Percentiles rank a stretch among this genome's conserved stretches.
These are phyloP conservation scores for Chlamydomonas schloesseri DNA, from an alignment of 139 green algal species.

Conservation along the genomic window DNA sequence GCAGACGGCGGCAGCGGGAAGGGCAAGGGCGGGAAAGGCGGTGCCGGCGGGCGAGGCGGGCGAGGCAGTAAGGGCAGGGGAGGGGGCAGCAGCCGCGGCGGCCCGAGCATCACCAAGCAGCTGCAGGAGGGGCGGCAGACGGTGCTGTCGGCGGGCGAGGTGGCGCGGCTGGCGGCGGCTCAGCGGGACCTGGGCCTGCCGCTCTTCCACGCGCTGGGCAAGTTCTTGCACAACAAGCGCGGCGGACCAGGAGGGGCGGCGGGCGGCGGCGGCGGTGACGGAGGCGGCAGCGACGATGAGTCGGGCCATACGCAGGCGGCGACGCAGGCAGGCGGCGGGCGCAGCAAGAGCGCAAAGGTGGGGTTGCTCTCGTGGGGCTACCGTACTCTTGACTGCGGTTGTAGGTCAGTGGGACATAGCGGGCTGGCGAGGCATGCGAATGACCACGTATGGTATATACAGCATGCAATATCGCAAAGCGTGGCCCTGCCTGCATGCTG, in stretches of 20 bases:
- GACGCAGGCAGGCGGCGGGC: background rate
- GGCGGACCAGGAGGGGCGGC: background rate
- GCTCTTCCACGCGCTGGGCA: conserved; percentile 86
- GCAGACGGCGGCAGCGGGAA: background rate
- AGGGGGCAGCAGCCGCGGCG: background rate
- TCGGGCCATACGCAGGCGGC: background rate
- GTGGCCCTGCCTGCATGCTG: too few species aligned
- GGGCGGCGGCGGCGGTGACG: background rate
- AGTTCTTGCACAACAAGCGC: conserved; percentile 89
- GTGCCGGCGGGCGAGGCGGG: background rate
- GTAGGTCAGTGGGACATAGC: too few species aligned
- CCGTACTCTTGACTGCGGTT: too few species aligned
- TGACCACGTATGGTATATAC: too few species aligned
- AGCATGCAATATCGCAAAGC: too few species aligned
- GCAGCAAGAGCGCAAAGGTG: background rate
- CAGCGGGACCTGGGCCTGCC: conserved; percentile 69
- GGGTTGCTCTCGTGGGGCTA: too few species aligned
- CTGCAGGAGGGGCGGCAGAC: background rate
- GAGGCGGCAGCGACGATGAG: background rate
- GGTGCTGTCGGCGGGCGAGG: conserved; percentile 17
- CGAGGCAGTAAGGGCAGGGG: background rate
- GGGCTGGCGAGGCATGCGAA: too few species aligned
- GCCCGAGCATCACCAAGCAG: background rate
- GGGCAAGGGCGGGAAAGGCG: background rate
- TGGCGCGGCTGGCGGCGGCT: conserved; percentile 12